phyloP scores from a whole-genome alignment of 2,329 filamentous ascomycete species.

The Aureobasidium sp. region DNA sequence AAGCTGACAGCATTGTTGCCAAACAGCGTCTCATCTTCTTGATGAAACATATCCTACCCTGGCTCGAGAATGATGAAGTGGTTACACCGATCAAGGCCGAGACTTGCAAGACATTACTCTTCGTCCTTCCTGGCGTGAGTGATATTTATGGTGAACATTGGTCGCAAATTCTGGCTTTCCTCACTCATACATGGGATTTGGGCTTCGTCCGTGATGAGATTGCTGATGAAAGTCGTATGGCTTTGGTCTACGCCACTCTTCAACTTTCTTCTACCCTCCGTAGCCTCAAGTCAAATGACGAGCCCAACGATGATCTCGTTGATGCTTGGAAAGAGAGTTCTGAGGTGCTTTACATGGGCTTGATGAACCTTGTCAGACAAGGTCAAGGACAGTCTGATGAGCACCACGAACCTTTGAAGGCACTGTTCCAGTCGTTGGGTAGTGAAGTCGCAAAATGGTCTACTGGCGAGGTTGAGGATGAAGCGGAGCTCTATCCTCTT shows the following conservation, averaged over 20 bases:
- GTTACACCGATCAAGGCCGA: slow-evolving; percentile 62
- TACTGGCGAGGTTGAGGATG: slow-evolving; percentile 66
- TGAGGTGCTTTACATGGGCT: slow-evolving; percentile 59
- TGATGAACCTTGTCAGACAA: slow-evolving; percentile 70
- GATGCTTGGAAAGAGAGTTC: slow-evolving; percentile 74
- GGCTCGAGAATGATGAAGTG: slow-evolving; percentile 62
- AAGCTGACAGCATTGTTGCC: slow-evolving; percentile 53
- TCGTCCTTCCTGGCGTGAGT: slow-evolving; percentile 76
- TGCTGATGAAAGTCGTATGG: slow-evolving; percentile 28
- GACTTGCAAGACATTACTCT: slow-evolving; percentile 57
- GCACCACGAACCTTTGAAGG: slow-evolving; percentile 72
- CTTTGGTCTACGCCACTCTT: slow-evolving; percentile 73
- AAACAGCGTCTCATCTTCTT: slow-evolving; percentile 82
- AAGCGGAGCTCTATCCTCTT: slow-evolving; percentile 77
- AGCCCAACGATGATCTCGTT: slow-evolving; percentile 86
- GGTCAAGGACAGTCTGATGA: slow-evolving; percentile 53
- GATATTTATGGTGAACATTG: slow-evolving; percentile 93
- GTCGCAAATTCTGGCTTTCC: slow-evolving; percentile 55
- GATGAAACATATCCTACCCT: slow-evolving; percentile 79
- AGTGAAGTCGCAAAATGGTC: slow-evolving; percentile 73
- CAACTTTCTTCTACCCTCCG: slow-evolving; percentile 73
- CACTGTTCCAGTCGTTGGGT: slow-evolving; percentile 79
- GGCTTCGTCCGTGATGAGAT: slow-evolving; percentile 16
- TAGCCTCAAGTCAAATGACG: slow-evolving; percentile 58
- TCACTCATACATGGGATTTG: slow-evolving; percentile 41